phyloP scores from a whole-genome alignment of 768 basidiomycete species.

The Exidia glandulosa region DNA sequence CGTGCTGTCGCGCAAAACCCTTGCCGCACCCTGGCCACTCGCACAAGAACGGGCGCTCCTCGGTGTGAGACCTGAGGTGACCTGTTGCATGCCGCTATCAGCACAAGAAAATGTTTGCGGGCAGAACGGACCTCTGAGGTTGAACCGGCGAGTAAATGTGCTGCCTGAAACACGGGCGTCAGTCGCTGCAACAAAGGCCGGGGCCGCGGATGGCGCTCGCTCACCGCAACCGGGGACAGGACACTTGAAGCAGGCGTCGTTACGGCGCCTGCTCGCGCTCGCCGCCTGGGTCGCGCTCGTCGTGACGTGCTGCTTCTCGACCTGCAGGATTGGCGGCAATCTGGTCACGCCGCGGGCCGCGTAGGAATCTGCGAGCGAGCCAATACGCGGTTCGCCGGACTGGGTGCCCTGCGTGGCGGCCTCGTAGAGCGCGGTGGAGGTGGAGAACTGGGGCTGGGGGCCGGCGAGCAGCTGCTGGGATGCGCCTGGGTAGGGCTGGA shows the following conservation, averaged over 20 bases:
- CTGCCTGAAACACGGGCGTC: constrained; percentile 30
- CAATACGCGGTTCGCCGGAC: constrained; percentile 5
- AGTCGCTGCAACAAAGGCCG: background rate
- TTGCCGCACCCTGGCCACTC: constrained; percentile 92
- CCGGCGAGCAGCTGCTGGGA: constrained; percentile 19
- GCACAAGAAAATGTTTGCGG: constrained; percentile 9
- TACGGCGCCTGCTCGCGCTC: constrained; percentile 77
- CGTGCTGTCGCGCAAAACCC: constrained; percentile 89
- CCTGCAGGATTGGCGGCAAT: constrained; percentile 77
- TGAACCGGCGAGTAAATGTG: constrained; percentile 92
- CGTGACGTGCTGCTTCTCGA: constrained; percentile 91
- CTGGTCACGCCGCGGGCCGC: constrained; percentile 28
- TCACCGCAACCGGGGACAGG: constrained; percentile 80
- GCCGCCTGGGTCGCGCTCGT: constrained; percentile 89
- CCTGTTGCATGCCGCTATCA: constrained; percentile 35
- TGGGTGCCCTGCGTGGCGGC: constrained; percentile 9
- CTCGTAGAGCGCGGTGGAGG: constrained; percentile 1
- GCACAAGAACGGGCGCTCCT: constrained; percentile 89
- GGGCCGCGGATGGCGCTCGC: background rate
- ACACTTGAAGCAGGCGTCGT: constrained; percentile 87
- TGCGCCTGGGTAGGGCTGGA: constrained; percentile 16
- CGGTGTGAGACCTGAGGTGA: constrained; percentile 89
- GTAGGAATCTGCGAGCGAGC: constrained; percentile 14
- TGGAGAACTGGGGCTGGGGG: constrained; percentile 7
- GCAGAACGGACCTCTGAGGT: constrained; percentile 72